Conservation (phyloP, 495 filamentous ascomycete genomes). For the Hypoxylon cercidicola region DNA sequence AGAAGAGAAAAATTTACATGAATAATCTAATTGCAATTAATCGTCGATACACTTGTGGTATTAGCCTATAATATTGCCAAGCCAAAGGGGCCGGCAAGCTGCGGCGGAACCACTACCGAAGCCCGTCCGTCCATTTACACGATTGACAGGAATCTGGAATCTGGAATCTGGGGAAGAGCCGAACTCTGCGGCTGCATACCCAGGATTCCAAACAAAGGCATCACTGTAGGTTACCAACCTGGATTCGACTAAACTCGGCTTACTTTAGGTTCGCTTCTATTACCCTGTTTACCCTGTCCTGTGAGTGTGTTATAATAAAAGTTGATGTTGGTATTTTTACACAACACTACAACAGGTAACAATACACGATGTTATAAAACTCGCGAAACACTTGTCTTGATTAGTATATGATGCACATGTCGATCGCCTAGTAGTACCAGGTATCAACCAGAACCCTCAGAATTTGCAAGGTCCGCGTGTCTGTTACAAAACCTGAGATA, state of each 20-base stretch:
- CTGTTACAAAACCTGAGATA: not conserved
- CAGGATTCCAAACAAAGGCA: constrained; percentile 7
- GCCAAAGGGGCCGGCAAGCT: constrained; percentile 18
- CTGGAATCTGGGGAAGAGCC: constrained; percentile 36
- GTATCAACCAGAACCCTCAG: too few species aligned
- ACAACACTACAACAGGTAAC: not conserved
- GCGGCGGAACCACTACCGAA: constrained; percentile 38
- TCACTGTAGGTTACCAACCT: not conserved
- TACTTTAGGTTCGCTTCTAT: too few species aligned
- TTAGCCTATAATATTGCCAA: constrained; percentile 39
- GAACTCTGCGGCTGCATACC: constrained; percentile 8
- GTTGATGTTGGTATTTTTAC: not conserved
- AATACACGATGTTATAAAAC: too few species aligned
- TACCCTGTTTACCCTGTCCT: too few species aligned
- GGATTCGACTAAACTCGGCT: not conserved
- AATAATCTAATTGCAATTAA: constrained; percentile 39
- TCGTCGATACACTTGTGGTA: constrained; percentile 29
- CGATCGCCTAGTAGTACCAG: not conserved
- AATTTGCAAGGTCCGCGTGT: too few species aligned
- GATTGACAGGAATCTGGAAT: constrained; percentile 16
- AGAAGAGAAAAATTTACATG: constrained; percentile 8
- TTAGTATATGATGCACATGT: not conserved
- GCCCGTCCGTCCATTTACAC: constrained; percentile 8
- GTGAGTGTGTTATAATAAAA: too few species aligned
- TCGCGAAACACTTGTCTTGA: not conserved